phyloP scores from a whole-genome alignment of 2,329 filamentous ascomycete species.

The Sporothrix curviconia region DNA sequence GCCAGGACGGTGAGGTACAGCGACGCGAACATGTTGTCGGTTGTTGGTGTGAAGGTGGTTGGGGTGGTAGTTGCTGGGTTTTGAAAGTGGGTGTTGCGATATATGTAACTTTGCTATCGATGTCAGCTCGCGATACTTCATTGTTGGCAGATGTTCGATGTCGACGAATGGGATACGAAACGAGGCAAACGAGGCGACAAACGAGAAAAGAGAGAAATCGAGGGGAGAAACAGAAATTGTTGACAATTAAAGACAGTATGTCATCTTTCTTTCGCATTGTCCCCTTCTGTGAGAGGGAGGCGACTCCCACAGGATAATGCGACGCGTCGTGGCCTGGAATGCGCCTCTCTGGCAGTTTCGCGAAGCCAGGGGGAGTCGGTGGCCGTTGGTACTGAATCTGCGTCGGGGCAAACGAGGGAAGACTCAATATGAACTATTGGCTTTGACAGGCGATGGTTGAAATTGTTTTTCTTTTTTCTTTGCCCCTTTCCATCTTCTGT shows the following conservation, averaged over 20 bases:
- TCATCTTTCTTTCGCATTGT: no score
- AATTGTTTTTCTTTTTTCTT: background rate
- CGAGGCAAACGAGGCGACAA: background rate
- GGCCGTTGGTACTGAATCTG: background rate
- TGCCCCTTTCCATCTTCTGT: background rate
- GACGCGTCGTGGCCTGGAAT: conserved; percentile 5
- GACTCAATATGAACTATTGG: no score
- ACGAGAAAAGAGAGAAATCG: background rate
- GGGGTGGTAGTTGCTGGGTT: background rate
- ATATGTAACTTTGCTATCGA: background rate
- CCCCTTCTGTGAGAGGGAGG: no score
- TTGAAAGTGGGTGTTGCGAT: background rate
- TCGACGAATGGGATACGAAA: conserved; percentile 1
- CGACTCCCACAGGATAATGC: background rate
- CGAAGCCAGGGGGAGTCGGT: background rate
- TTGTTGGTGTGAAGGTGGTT: background rate
- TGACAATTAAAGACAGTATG: background rate
- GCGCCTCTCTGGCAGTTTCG: background rate
- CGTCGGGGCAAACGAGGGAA: no score
- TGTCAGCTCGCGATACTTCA: background rate
- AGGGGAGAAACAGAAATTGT: background rate
- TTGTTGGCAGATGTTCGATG: background rate
- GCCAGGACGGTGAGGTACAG: conserved; percentile 22
- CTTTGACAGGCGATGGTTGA: background rate
- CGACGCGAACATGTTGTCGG: conserved; percentile 16